Evolutionary conservation across 2,329 filamentous ascomycete species (phyloP), one percentile per base, ranked within the genome.

Genomic region (Colletotrichum limetticola): DNA sequence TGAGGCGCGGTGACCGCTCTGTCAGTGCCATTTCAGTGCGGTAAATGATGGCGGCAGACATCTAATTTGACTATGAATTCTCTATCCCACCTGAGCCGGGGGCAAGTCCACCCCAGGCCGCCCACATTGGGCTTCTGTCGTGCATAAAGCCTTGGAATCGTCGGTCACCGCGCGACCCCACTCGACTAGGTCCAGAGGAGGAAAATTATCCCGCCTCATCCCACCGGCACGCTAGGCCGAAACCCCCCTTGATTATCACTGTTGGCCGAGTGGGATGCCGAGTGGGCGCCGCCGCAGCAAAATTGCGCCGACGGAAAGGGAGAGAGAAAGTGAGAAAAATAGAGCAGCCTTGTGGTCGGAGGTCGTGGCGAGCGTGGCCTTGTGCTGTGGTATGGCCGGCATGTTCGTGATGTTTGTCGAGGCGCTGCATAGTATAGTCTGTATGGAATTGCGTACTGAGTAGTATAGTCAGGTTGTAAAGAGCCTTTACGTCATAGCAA

Each of bases 221-320:
- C 65, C 65, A 72, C 69, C 59, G 53, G 65, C 65, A 68, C 42
- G 55, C 52, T 12, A 66, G 42, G 42, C 19, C 16, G 6, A n/a
- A 49, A n/a, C 6, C 42, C 42, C 16, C 42, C 42, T 49, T 57
- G 32, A 26, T 64, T 9, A 49, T 62, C 16, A 49, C 7, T 49
- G 42, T 49, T 49, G 42, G 42, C 42, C 42, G 19, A 8, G 42
- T 49, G 19, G 42, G 42, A 49, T 49, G 42, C 42, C 42, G 42
- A 49, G 42, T 49, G 42, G 42, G 42, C 42, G 42, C 42, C 42
- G 42, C 42, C 42, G 42, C 42, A 49, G 42, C 16, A 49, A 49
- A 49, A 49, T 49, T 49, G 19, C 19, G 42, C 19, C 42, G 19
- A 49, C 42, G 42, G 42, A 56, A 46, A 49, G 42, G 42, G 19